Percentiles rank a stretch among this genome's conserved stretches.
Conservation (phyloP, 2,329 filamentous ascomycete genomes). For the Pseudocercospora vitis region DNA sequence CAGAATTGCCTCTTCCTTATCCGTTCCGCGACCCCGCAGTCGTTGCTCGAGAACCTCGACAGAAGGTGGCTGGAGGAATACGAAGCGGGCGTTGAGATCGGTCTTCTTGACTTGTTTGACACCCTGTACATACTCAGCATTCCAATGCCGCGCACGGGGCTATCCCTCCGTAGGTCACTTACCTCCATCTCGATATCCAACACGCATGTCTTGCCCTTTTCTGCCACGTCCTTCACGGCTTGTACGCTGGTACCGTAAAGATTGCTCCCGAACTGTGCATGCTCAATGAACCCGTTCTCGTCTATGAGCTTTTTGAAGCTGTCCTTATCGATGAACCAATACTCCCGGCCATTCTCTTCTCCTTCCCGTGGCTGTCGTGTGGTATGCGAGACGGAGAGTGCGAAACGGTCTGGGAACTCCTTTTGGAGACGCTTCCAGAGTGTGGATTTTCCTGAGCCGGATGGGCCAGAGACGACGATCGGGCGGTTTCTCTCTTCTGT, state of each 20-base stretch:
- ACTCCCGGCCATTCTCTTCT: slow-evolving; percentile 75
- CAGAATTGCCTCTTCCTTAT: slow-evolving; percentile 69
- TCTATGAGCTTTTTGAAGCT: slow-evolving; percentile 68
- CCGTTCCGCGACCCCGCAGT: slow-evolving; percentile 73
- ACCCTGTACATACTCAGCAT: slow-evolving; percentile 51
- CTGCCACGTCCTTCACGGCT: slow-evolving; percentile 73
- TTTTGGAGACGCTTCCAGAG: slow-evolving; percentile 72
- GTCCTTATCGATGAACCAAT: slow-evolving; percentile 71
- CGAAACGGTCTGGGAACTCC: slow-evolving; percentile 65
- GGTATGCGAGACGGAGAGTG: slow-evolving; percentile 65
- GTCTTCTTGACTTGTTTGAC: slow-evolving; percentile 89
- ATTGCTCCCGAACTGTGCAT: slow-evolving; percentile 82
- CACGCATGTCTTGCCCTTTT: slow-evolving; percentile 71
- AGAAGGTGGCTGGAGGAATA: slow-evolving; percentile 81
- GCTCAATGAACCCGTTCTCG: slow-evolving; percentile 78
- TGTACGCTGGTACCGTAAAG: slow-evolving; percentile 80
- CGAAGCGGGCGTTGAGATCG: slow-evolving; percentile 71
- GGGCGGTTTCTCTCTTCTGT: slow-evolving; percentile 49
- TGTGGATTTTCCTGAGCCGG: slow-evolving; percentile 78
- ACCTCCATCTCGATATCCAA: slow-evolving; percentile 98
- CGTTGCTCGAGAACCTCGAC: slow-evolving; percentile 71
- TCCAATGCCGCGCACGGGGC: background rate
- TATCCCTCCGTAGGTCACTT: too few relatives aligned
- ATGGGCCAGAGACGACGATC: slow-evolving; percentile 77
- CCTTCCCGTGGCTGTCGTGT: slow-evolving; percentile 73